Evolutionary conservation across 1,284 basidiomycete genomes (phyloP), one percentile per base, ranked within the genome.

Genomic region (Anthracocystis walkeri): DNA sequence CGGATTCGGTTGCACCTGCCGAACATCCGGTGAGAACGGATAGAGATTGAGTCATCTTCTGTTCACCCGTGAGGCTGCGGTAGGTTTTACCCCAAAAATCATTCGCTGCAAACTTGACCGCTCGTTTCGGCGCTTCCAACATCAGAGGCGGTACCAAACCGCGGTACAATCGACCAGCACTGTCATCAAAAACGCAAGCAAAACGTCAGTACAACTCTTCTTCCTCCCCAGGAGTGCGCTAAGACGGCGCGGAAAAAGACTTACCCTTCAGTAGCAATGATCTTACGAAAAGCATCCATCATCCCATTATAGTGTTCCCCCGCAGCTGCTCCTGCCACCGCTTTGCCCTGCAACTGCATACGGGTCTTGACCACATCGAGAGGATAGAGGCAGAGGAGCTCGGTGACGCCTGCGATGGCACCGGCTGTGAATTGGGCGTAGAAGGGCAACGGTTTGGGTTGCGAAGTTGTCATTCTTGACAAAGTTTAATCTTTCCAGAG

Each of bases 51-150:
- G 91, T 95, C 92, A 96, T 97, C 85, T 95, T 92, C 48, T 88
- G 87, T 81, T 91, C 88, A 38, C 94, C 94, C 18, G 90, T 86
- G 16, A 90, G 25, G 8, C 25, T 23, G 18, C 67, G 61, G 74
- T 80, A 84, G 12, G 77, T 78, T 42, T 82, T 83, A 25, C 78
- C 95, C 97, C 97, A 99, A 85, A 92, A 95, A 82, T 95, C 95
- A 87, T 94, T 94, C 5, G 92, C 89, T 10, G 88, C 95, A 65
- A 87, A 99, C 89, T 99, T 99, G 68, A 95, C 92, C 20, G 96
- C 96, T 87, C 96, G 91, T 88, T 99, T 99, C 5, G 96, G 97
- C 23, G 97, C 97, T 87, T 99, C 96, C 60, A 99, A 88, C 84
- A 98, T 90, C 27, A 99, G 87, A 21, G 97, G 97, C 7, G 97